Percentiles rank a stretch among this genome's conserved stretches.
phyloP scores from a whole-genome alignment of 1,139 yeast species.

The Candida sanyaensis region DNA sequence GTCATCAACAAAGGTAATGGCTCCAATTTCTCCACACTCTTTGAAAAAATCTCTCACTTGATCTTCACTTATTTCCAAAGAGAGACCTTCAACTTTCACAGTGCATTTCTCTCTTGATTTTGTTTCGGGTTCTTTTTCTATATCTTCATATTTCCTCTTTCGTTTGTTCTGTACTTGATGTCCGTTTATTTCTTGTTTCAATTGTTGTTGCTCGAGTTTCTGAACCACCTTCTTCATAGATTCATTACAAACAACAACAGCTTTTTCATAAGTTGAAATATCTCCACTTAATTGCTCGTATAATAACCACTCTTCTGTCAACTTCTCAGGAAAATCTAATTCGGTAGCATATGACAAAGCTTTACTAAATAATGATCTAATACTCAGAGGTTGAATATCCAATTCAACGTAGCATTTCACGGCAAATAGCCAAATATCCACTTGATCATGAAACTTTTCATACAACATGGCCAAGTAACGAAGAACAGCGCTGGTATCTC shows the following conservation, averaged over 20 bases:
- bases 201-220: background rate
- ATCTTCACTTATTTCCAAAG: slow-evolving; percentile 27
- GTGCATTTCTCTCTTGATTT: slow-evolving; percentile 62
- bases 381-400: slow-evolving; percentile 25
- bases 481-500: slow-evolving; percentile 28
- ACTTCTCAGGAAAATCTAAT: slow-evolving; percentile 54
- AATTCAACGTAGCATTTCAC: slow-evolving; percentile 23
- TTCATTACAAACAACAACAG: slow-evolving; percentile 17
- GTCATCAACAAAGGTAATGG: slow-evolving; percentile 31
- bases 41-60: slow-evolving; percentile 46
- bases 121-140: slow-evolving; percentile 8
- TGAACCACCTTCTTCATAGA: slow-evolving; percentile 4
- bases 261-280: slow-evolving; percentile 20
- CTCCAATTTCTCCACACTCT: slow-evolving; percentile 57
- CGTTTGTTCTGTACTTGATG: background rate
- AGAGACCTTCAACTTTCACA: slow-evolving; percentile 47
- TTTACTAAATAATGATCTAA: slow-evolving; percentile 27
- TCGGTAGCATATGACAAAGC: slow-evolving; percentile 29
- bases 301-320: slow-evolving; percentile 47
- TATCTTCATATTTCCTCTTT: slow-evolving; percentile 9
- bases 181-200: background rate
- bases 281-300: slow-evolving; percentile 42
- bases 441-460: slow-evolving; percentile 28
- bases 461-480: slow-evolving; percentile 28
- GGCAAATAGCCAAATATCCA: slow-evolving; percentile 53